Evolutionary conservation across 805 yeast genomes (phyloP).

Genomic region (Cyberlindnera euphorbiiphila): DNA sequence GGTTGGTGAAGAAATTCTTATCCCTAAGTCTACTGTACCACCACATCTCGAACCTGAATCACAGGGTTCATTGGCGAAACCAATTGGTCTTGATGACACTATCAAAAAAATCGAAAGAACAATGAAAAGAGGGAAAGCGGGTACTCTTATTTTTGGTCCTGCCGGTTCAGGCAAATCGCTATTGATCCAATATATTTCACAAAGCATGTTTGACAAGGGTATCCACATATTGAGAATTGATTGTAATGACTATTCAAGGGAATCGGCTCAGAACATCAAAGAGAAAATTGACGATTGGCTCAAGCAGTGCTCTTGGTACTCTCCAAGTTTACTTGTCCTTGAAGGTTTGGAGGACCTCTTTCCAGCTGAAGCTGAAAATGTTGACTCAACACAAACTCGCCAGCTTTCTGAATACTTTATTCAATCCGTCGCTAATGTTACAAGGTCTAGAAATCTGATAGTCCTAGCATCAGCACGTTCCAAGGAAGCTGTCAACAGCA

Average conservation of each 20-base stretch:
- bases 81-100: constrained; percentile 56
- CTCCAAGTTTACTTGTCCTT: constrained; percentile 69
- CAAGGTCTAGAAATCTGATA: constrained; percentile 41
- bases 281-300: constrained; percentile 42
- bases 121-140: constrained; percentile 43
- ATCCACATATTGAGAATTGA: constrained; percentile 48
- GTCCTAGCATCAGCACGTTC: constrained; percentile 61
- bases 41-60: background rate
- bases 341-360: constrained; percentile 77
- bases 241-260: constrained; percentile 56
- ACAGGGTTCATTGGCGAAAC: constrained; percentile 17
- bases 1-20: constrained; percentile 42
- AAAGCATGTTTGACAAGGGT: constrained; percentile 33
- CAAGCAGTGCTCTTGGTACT: constrained; percentile 63
- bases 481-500: constrained; percentile 59
- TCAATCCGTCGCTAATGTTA: constrained; percentile 39
- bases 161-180: constrained; percentile 82
- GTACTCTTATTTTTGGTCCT: constrained; percentile 65
- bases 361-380: constrained; percentile 55
- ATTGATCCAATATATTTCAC: constrained; percentile 40
- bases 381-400: constrained; percentile 56
- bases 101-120: constrained; percentile 38
- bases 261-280: constrained; percentile 43
- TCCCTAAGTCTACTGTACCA: constrained; percentile 22
- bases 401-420: constrained; percentile 64